phyloP scores from a whole-genome alignment of 176 grass and related monocot genomes.

The Aechmea fasciata region DNA sequence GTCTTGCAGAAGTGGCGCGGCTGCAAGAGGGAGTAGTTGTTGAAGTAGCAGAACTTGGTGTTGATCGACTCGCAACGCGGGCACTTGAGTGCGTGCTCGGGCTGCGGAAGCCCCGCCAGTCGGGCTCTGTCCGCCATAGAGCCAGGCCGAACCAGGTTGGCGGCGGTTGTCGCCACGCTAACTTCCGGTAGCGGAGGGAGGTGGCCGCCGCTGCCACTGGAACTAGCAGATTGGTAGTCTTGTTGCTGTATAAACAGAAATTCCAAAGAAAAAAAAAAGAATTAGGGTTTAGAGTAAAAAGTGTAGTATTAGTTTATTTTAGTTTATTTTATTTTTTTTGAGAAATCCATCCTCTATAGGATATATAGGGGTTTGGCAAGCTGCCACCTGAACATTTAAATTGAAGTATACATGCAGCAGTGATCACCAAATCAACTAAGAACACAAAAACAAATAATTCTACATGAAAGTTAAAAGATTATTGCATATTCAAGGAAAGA shows the following conservation, averaged over 20 bases:
- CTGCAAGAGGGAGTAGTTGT: slow-evolving; percentile 95
- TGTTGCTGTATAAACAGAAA: slow-evolving; percentile 44
- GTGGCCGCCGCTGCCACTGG: slow-evolving; percentile 1
- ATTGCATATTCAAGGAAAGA: slow-evolving; percentile 20
- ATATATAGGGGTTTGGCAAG: no score
- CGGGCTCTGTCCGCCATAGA: slow-evolving; percentile 73
- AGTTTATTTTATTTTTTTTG: slow-evolving; percentile 36
- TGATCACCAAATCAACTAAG: no score
- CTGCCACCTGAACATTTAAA: no score
- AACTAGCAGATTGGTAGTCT: slow-evolving; percentile 22
- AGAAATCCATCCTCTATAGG: neutral
- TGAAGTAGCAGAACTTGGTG: slow-evolving; percentile 99
- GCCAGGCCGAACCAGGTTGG: slow-evolving; percentile 17
- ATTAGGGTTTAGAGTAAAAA: slow-evolving; percentile 22
- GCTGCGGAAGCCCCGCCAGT: slow-evolving; percentile 57
- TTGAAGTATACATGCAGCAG: no score
- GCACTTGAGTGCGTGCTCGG: slow-evolving; percentile 78
- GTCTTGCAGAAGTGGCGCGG: slow-evolving; percentile 99
- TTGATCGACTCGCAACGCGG: slow-evolving; percentile 92
- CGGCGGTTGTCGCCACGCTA: slow-evolving; percentile 13
- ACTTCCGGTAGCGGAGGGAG: no score
- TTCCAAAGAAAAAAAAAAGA: slow-evolving; percentile 31
- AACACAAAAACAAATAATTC: no score
- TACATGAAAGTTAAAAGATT: neutral
- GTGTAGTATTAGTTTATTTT: slow-evolving; percentile 40